Conservation (phyloP, 345 rosid genomes). For the Viola odorata region DNA sequence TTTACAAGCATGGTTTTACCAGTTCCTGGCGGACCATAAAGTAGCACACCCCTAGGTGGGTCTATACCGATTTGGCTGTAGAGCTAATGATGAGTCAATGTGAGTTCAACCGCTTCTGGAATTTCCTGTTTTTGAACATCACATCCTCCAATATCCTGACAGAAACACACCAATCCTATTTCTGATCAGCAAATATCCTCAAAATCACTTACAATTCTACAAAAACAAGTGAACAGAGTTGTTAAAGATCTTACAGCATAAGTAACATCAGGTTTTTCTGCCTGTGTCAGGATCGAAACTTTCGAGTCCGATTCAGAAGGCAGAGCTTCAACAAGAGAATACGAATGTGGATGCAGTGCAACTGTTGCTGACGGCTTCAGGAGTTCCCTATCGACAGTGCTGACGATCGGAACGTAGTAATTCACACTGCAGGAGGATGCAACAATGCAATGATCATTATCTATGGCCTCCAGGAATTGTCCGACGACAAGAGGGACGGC, state of each 20-base stretch:
- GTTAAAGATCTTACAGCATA: slow-evolving; percentile 42
- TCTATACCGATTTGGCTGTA: slow-evolving; percentile 86
- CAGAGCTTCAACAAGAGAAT: slow-evolving; percentile 84
- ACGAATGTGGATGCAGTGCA: slow-evolving; percentile 87
- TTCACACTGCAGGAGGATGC: slow-evolving; percentile 83
- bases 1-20: slow-evolving; percentile 93
- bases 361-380: slow-evolving; percentile 87
- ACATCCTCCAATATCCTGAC: slow-evolving; percentile 91
- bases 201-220: neutral
- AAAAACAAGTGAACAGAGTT: neutral
- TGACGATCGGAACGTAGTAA: slow-evolving; percentile 70
- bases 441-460: slow-evolving; percentile 83
- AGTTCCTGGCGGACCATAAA: slow-evolving; percentile 92
- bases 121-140: slow-evolving; percentile 92
- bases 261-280: slow-evolving; percentile 86
- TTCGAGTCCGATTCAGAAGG: slow-evolving; percentile 92
- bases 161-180: neutral
- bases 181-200: neutral
- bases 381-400: slow-evolving; percentile 76
- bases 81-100: slow-evolving; percentile 75
- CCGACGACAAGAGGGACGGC: slow-evolving; percentile 83
- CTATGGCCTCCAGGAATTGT: slow-evolving; percentile 93
- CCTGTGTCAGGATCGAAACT: slow-evolving; percentile 77
- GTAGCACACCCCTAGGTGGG: slow-evolving; percentile 87
- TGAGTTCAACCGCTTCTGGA: slow-evolving; percentile 92